Base-by-base conservation (phyloP, 148 eudicot genomes). In the Amaranthus hypochondriacus region DNA sequence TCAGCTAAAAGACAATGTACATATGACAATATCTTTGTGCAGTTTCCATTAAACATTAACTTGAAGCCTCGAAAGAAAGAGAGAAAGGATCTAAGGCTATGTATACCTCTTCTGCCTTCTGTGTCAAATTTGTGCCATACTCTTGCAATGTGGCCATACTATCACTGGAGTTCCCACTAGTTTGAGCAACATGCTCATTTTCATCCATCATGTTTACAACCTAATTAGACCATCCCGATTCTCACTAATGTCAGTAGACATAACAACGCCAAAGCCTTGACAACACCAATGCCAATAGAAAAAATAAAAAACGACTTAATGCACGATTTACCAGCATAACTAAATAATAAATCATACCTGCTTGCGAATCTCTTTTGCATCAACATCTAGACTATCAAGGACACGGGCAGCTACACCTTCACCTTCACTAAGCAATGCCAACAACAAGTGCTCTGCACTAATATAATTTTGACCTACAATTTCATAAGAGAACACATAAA, bases 391-490 rank as follows among this genome's bases (percentile, higher is more conserved):
- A 74, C 84, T 91, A 48, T 93, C 97, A 39, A 93, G 88, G 68
- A 91, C 93, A 66, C 91, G 89, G 48, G 89, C 93, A 62, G 93
- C 97, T 54, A 91, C 97, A 78, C 97, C 96, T 79, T 93, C 98
- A 64, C 97, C 98, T 80, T 91, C 98, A 73, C 92, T 83, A 76
- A 94, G 95, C 81, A 91, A 79, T 43, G 89, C 98, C 80, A 93
- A 76, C 52, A 93, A 86, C 88, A 93, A 86, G 81, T 93, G 98
- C 74, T 93, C 98, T 4, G 95, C 82, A 50, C 97, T 91, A 74
- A 89, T 93, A 79, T 91, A 88, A 69, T 81, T 79, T 68, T 86
- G 84, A 14, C 86, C 90, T 87, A 67, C 55, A 77, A 13, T 28
- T 72, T 28, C 18, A 73, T 8, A 56, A 43, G 21, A 61, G 43